Evolutionary conservation across 768 basidiomycete genomes (phyloP).

Genomic region (Russula lepida): DNA sequence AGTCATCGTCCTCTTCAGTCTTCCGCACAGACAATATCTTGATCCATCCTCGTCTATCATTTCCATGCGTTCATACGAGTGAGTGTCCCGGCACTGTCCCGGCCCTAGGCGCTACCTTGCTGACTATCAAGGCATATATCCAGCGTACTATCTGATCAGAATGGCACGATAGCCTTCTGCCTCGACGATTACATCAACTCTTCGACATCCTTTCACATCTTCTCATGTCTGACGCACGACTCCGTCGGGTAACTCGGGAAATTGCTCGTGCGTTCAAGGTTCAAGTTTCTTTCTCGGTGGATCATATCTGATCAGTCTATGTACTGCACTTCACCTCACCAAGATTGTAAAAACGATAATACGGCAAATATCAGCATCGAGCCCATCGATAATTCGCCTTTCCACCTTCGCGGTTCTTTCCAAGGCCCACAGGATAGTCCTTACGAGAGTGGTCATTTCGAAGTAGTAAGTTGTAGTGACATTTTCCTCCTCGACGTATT

Average conservation of each 20-base stretch:
- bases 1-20: too few species aligned
- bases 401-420: slow-evolving; percentile 87
- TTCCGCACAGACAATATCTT: too few species aligned
- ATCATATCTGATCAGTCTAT: neutral
- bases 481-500: neutral
- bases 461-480: slow-evolving; percentile 58
- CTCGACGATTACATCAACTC: neutral
- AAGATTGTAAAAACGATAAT: slow-evolving; percentile 93
- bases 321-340: too few species aligned
- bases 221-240: slow-evolving; percentile 51
- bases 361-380: slow-evolving; percentile 77
- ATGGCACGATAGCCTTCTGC: neutral
- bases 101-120: neutral
- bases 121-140: neutral
- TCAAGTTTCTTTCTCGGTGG: neutral
- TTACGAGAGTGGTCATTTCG: slow-evolving; percentile 84
- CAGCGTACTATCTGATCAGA: neutral
- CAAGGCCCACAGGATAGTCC: slow-evolving; percentile 88
- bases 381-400: slow-evolving; percentile 79
- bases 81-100: too few species aligned
- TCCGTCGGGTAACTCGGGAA: slow-evolving; percentile 88
- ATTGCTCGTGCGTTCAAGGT: slow-evolving; percentile 54
- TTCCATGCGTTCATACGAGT: neutral
- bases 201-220: neutral
- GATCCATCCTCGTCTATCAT: neutral